A percentile compares a stretch with the other conserved stretches of the same genome.
These are phyloP conservation scores for Rhodotorula sp. DNA, from an alignment of 1,284 basidiomycete species.

Conservation along the genomic window DNA sequence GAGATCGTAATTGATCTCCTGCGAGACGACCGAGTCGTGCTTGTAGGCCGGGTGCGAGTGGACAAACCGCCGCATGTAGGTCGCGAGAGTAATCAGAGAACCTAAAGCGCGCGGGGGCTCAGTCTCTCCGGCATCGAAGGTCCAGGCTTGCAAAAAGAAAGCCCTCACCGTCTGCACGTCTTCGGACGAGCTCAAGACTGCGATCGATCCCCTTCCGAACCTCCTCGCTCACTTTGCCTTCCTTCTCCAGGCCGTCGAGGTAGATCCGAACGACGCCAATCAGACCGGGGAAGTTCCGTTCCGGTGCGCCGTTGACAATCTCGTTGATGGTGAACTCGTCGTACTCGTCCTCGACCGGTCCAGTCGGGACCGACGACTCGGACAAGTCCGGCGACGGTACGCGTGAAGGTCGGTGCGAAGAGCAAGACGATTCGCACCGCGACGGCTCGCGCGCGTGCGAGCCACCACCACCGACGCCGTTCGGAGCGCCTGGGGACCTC, in stretches of 20 bases:
- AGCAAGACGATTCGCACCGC: conserved; percentile 3
- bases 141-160: conserved; percentile 1
- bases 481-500: background rate
- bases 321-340: conserved; percentile 89
- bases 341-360: conserved; percentile 68
- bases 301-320: conserved; percentile 75
- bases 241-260: conserved; percentile 80
- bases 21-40: conserved; percentile 81
- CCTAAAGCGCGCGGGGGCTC: conserved; percentile 54
- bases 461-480: conserved; percentile 1
- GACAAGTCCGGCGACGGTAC: conserved; percentile 28
- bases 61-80: conserved; percentile 91
- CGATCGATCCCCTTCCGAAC: conserved; percentile 74
- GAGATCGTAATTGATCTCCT: conserved; percentile 93
- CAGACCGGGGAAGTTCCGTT: conserved; percentile 71
- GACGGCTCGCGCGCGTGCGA: conserved; percentile 14
- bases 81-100: conserved; percentile 79
- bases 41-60: conserved; percentile 84
- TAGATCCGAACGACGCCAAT: conserved; percentile 81
- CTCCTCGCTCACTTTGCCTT: conserved; percentile 61
- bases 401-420: conserved; percentile 24
- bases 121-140: no score
- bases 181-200: conserved; percentile 76
- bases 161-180: conserved; percentile 71
- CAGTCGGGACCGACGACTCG: conserved; percentile 24